Evolutionary conservation across 805 yeast species (phyloP).

Genomic region (Priceomyces fermenticarens): DNA sequence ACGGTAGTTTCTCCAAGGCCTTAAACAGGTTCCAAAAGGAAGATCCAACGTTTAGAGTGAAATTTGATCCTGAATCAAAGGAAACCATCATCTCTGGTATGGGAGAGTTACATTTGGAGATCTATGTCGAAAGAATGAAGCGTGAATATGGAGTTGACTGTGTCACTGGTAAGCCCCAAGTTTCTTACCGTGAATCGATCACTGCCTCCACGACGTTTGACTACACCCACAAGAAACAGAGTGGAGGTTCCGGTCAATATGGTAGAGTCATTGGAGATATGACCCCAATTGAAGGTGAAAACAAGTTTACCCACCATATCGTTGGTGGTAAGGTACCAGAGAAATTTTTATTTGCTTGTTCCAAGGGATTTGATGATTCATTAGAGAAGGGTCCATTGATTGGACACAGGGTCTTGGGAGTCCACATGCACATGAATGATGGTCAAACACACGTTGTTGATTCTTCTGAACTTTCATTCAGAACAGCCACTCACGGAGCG

Average conservation of each 20-base stretch:
- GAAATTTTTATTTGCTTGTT: conserved; percentile 90
- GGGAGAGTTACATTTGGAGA: conserved; percentile 97
- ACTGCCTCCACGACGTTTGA: conserved; percentile 73
- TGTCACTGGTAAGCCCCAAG: conserved; percentile 95
- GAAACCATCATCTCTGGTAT: conserved; percentile 95
- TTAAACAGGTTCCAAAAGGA: conserved; percentile 97
- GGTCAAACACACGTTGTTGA: conserved; percentile 98
- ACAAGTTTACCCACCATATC: conserved; percentile 78
- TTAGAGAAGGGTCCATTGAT: conserved; percentile 94
- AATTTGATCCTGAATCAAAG: conserved; percentile 84
- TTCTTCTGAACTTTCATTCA: conserved; percentile 92
- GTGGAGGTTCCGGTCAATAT: conserved; percentile 99
- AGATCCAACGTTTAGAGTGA: conserved; percentile 97
- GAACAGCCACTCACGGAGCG: conserved; percentile 88
- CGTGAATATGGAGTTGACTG: conserved; percentile 97
- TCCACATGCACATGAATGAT: conserved; percentile 88
- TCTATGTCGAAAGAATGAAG: conserved; percentile 96
- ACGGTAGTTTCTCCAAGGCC: conserved; percentile 89
- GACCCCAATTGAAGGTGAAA: conserved; percentile 61
- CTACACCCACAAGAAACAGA: conserved; percentile 94
- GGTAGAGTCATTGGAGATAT: conserved; percentile 92
- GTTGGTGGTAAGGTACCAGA: conserved; percentile 98
- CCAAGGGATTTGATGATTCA: conserved; percentile 92
- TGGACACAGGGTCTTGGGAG: conserved; percentile 93
- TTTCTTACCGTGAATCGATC: conserved; percentile 94